Percentiles rank a stretch among this genome's conserved stretches.
Evolutionary conservation across 805 yeast species (phyloP).

Genomic region (Jamesozyma gamospora): DNA sequence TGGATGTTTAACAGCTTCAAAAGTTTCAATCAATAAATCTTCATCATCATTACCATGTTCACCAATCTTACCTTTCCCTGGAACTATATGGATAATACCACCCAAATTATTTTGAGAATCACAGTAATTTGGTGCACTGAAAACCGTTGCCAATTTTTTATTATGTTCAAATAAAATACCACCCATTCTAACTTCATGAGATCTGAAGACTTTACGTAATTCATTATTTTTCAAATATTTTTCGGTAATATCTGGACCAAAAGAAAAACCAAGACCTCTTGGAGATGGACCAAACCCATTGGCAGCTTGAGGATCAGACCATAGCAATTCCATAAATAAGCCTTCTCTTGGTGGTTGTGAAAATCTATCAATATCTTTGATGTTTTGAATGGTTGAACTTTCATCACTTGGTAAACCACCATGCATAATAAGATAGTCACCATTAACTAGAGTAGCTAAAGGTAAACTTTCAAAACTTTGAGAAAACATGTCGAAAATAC

Average conservation of each 20-base stretch:
- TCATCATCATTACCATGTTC: constrained; percentile 37
- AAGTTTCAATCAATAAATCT: constrained; percentile 47
- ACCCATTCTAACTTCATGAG: constrained; percentile 90
- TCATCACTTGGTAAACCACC: constrained; percentile 89
- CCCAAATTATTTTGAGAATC: constrained; percentile 87
- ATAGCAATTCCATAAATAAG: constrained; percentile 86
- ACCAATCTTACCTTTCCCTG: constrained; percentile 29
- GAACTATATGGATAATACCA: constrained; percentile 66
- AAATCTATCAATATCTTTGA: constrained; percentile 62
- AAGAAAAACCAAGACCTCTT: constrained; percentile 92
- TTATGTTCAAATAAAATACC: constrained; percentile 86
- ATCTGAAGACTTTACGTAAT: constrained; percentile 72
- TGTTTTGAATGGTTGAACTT: constrained; percentile 58
- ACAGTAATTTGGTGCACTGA: constrained; percentile 96
- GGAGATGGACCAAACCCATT: constrained; percentile 80
- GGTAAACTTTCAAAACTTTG: constrained; percentile 84
- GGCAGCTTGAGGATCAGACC: constrained; percentile 89
- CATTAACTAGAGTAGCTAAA: constrained; percentile 69
- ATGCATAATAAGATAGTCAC: constrained; percentile 79
- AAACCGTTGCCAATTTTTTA: constrained; percentile 83
- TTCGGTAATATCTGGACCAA: constrained; percentile 91
- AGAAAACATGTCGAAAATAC: constrained; percentile 70
- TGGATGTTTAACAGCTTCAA: constrained; percentile 83
- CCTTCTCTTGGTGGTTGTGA: constrained; percentile 87
- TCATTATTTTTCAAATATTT: constrained; percentile 63